Conservation (phyloP, 257 asterid genomes). For the Nicotiana tomentosiformis region DNA sequence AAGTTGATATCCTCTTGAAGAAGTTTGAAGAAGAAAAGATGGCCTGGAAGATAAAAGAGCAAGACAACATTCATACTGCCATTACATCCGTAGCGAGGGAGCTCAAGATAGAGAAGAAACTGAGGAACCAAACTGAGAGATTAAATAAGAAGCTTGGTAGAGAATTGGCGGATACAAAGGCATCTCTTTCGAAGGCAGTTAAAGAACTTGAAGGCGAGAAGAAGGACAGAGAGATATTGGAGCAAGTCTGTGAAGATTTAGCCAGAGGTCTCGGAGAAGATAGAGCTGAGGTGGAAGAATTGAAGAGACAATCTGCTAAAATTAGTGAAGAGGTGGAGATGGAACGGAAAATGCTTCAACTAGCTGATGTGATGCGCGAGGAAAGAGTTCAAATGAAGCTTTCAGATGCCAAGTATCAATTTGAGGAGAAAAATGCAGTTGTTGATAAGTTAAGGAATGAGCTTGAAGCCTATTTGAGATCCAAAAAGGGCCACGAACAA, state of each 20-base stretch:
- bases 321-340: conserved; percentile 77
- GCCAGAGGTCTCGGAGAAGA: conserved; percentile 84
- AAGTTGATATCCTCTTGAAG: conserved; percentile 45
- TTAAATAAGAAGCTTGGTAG: conserved; percentile 80
- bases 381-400: conserved; percentile 96
- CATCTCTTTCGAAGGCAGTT: conserved; percentile 30
- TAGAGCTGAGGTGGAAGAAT: conserved; percentile 68
- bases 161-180: conserved; percentile 69
- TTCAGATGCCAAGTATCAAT: conserved; percentile 80
- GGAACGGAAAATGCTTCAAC: conserved; percentile 90
- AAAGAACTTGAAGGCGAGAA: conserved; percentile 70
- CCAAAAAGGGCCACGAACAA: conserved; percentile 40
- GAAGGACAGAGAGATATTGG: conserved; percentile 63
- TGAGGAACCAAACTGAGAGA: conserved; percentile 79
- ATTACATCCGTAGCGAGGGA: conserved; percentile 51
- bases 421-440: conserved; percentile 74
- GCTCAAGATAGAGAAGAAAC: conserved; percentile 66
- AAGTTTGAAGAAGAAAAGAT: conserved; percentile 62
- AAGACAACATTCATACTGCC: conserved; percentile 53
- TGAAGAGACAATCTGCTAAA: conserved; percentile 46
- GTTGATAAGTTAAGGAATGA: conserved; percentile 56
- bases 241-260: conserved; percentile 85
- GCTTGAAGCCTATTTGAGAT: conserved; percentile 60
- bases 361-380: conserved; percentile 77
- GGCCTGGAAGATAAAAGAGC: conserved; percentile 62